phyloP scores from a whole-genome alignment of 768 basidiomycete genomes.

The Sistotremastrum niveocremeum region DNA sequence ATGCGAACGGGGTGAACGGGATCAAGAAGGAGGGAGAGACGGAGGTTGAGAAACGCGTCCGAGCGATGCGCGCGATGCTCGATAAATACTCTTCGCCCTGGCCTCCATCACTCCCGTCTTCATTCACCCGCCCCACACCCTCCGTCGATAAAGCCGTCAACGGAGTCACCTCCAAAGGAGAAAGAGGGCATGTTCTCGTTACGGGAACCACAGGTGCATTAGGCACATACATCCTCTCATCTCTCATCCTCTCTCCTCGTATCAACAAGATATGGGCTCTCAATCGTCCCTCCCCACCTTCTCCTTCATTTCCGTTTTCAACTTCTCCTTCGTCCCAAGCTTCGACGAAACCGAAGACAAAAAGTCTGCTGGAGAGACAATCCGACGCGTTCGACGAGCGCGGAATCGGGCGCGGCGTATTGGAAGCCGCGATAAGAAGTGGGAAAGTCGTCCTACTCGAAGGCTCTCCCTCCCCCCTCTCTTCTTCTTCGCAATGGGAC shows the following conservation, averaged over 20 bases:
- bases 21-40: too few species aligned
- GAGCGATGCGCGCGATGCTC: too few species aligned
- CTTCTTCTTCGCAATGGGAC: too few species aligned
- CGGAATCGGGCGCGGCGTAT: conserved; percentile 18
- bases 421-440: conserved; percentile 7
- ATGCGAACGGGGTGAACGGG: background rate
- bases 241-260: conserved; percentile 8
- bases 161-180: too few species aligned
- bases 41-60: background rate
- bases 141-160: too few species aligned
- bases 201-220: conserved; percentile 22
- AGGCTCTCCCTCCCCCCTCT: background rate
- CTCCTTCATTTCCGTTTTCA: too few species aligned
- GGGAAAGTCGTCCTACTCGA: conserved; percentile 21
- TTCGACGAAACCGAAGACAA: too few species aligned
- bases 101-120: background rate
- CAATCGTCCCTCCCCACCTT: conserved; percentile 11
- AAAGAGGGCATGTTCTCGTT: too few species aligned
- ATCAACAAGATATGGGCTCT: conserved; percentile 17
- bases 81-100: background rate
- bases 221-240: conserved; percentile 17
- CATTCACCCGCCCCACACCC: too few species aligned
- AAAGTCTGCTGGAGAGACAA: conserved; percentile 15
- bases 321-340: too few species aligned
- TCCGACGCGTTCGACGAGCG: conserved; percentile 13